These are phyloP conservation scores for Russula sp. DNA, from an alignment of 768 basidiomycete species.

Conservation along the genomic window DNA sequence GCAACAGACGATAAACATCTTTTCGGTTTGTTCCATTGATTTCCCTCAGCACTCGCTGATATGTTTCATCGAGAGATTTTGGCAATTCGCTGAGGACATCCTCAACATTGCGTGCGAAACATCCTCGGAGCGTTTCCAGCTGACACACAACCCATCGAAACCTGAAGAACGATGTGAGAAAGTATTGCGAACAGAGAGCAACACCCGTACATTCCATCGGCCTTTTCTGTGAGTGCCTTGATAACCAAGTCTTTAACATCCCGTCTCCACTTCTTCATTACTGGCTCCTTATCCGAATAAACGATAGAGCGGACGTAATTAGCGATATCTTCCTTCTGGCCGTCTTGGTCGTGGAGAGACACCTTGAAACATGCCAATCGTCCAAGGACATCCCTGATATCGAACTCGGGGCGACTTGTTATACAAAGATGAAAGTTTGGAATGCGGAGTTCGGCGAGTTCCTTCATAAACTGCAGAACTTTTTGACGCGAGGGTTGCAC, in stretches of 20 bases:
- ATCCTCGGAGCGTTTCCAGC: background rate
- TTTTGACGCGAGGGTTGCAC: background rate
- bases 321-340: background rate
- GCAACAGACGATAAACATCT: background rate
- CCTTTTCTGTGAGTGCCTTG: background rate
- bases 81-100: background rate
- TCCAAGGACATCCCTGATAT: background rate
- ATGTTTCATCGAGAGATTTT: background rate
- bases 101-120: background rate
- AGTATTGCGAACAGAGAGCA: background rate
- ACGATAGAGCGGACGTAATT: background rate
- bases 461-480: background rate
- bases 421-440: background rate
- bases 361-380: background rate
- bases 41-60: background rate
- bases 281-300: constrained; percentile 28
- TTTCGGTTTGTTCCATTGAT: background rate
- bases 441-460: background rate
- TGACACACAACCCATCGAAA: background rate
- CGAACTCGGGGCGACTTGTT: background rate
- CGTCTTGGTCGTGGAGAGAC: background rate
- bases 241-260: background rate
- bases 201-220: background rate
- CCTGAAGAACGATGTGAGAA: background rate
- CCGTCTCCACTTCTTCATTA: background rate